These are phyloP conservation scores for Sclerotinia trifoliorum DNA, from an alignment of 2,329 filamentous ascomycete genomes.

Conservation along the genomic window DNA sequence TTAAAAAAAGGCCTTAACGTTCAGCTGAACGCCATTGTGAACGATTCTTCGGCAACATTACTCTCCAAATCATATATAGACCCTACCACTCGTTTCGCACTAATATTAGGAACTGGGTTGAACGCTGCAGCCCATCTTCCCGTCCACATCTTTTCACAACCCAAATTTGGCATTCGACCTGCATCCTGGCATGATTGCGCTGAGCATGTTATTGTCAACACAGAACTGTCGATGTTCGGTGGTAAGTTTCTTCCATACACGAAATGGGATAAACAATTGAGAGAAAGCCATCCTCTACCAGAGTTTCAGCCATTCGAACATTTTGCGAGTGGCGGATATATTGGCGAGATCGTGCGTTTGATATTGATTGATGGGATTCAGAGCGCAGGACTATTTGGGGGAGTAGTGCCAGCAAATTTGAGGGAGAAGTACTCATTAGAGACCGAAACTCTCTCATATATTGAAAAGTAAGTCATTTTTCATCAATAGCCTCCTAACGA, in stretches of 20 bases:
- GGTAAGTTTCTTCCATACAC: slow-evolving; percentile 57
- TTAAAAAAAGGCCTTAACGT: slow-evolving; percentile 48
- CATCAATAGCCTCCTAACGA: not conserved
- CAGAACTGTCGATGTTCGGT: slow-evolving; percentile 67
- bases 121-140: slow-evolving; percentile 66
- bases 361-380: slow-evolving; percentile 58
- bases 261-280: slow-evolving; percentile 58
- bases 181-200: slow-evolving; percentile 56
- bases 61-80: slow-evolving; percentile 60
- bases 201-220: slow-evolving; percentile 65
- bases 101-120: slow-evolving; percentile 66
- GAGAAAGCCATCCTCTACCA: slow-evolving; percentile 52
- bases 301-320: slow-evolving; percentile 63
- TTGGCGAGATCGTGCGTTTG: slow-evolving; percentile 63
- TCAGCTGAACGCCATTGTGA: slow-evolving; percentile 60
- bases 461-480: slow-evolving; percentile 50
- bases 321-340: slow-evolving; percentile 63
- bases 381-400: slow-evolving; percentile 54
- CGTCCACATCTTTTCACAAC: slow-evolving; percentile 52
- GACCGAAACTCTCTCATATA: slow-evolving; percentile 56
- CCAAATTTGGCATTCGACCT: slow-evolving; percentile 58
- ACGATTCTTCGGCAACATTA: slow-evolving; percentile 66
- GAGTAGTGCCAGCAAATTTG: slow-evolving; percentile 55
- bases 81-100: slow-evolving; percentile 58
- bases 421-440: slow-evolving; percentile 55